phyloP scores from a whole-genome alignment of 768 basidiomycete genomes.

The Tulasnella sp. region DNA sequence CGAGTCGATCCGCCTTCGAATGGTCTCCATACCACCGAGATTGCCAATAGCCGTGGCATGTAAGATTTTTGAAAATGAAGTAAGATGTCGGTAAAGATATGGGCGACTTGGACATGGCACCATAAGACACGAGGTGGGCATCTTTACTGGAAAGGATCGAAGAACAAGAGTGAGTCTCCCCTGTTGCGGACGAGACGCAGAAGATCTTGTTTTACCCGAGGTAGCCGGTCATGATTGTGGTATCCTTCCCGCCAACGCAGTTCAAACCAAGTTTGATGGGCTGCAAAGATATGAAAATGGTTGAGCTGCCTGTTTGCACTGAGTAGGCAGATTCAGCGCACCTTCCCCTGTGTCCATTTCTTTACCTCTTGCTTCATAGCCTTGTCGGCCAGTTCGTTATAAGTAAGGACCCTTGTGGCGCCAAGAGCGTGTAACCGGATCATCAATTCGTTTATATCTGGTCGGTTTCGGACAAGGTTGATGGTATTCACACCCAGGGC shows the following conservation, averaged over 20 bases:
- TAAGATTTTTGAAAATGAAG: slow-evolving; percentile 83
- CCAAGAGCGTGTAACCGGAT: slow-evolving; percentile 56
- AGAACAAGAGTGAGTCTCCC: neutral
- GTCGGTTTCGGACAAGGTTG: slow-evolving; percentile 75
- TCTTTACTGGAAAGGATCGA: slow-evolving; percentile 36
- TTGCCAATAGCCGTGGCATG: slow-evolving; percentile 75
- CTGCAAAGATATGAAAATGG: slow-evolving; percentile 33
- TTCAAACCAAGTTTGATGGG: slow-evolving; percentile 51
- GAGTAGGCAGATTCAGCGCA: slow-evolving; percentile 34
- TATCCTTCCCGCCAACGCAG: slow-evolving; percentile 63
- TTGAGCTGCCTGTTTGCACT: neutral
- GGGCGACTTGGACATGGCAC: slow-evolving; percentile 85
- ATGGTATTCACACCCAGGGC: slow-evolving; percentile 67
- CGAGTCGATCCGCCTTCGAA: slow-evolving; percentile 48
- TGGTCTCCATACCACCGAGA: slow-evolving; percentile 61
- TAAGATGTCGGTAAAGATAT: slow-evolving; percentile 70
- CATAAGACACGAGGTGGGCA: slow-evolving; percentile 79
- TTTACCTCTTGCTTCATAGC: slow-evolving; percentile 52
- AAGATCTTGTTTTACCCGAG: slow-evolving; percentile 43
- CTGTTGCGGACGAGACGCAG: neutral
- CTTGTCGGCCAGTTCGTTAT: slow-evolving; percentile 66
- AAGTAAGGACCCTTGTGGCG: slow-evolving; percentile 72
- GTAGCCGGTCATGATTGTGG: slow-evolving; percentile 63
- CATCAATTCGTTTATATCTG: slow-evolving; percentile 52
- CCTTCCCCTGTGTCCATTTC: slow-evolving; percentile 63